Evolutionary conservation across 768 basidiomycete genomes (phyloP).

Genomic region (Suillus sp.): DNA sequence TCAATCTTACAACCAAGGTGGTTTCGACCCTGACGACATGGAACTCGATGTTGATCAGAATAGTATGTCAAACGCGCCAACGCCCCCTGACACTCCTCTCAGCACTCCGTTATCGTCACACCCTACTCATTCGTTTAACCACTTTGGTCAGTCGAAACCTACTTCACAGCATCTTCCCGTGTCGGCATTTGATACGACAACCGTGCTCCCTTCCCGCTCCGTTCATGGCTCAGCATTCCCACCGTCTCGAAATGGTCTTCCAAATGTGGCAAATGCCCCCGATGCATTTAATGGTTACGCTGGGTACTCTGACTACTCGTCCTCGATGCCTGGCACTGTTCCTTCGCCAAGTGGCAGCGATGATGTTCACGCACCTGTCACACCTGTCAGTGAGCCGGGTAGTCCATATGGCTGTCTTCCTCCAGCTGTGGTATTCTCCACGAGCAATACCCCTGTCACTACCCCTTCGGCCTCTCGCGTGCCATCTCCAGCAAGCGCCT

Average conservation of each 20-base stretch:
- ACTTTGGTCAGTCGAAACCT: conserved; percentile 34
- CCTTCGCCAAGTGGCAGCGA: conserved; percentile 33
- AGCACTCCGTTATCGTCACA: conserved; percentile 43
- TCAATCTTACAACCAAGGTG: conserved; percentile 35
- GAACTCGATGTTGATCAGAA: conserved; percentile 69
- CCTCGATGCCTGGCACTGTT: conserved; percentile 59
- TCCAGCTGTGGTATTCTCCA: conserved; percentile 63
- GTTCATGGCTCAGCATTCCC: conserved; percentile 36
- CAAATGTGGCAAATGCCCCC: conserved; percentile 35
- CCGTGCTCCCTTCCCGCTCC: conserved; percentile 52
- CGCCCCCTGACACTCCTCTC: conserved; percentile 48
- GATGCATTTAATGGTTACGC: conserved; percentile 73
- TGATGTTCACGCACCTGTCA: conserved; percentile 28
- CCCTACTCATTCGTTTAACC: conserved; percentile 33
- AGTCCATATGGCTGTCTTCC: conserved; percentile 54
- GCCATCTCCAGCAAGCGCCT: conserved; percentile 28
- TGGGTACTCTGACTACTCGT: conserved; percentile 65
- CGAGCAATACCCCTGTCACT: conserved; percentile 46
- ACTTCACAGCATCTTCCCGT: conserved; percentile 37
- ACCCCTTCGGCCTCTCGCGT: conserved; percentile 54
- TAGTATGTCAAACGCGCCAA: conserved; percentile 42
- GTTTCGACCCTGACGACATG: conserved; percentile 80
- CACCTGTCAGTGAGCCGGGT: conserved; percentile 35
- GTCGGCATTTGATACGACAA: conserved; percentile 53
- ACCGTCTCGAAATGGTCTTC: conserved; percentile 30